Conservation (phyloP, 2,329 filamentous ascomycete species). For the Ilyonectria sp. region DNA sequence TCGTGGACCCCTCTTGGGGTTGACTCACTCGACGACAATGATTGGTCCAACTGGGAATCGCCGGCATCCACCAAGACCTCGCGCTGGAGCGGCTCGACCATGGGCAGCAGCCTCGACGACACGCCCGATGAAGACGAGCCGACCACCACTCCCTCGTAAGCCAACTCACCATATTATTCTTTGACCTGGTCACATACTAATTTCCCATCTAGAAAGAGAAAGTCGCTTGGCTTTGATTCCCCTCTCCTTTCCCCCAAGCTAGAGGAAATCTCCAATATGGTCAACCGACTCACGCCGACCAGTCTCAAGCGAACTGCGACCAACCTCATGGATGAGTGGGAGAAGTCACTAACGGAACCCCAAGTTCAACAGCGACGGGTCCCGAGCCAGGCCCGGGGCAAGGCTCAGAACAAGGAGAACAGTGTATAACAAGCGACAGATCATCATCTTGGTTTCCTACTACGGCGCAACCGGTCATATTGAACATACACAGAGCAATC, state of each 20-base stretch:
- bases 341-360: conserved; percentile 68
- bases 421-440: conserved; percentile 38
- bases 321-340: conserved; percentile 92
- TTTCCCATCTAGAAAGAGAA: conserved; percentile 50
- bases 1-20: conserved; percentile 73
- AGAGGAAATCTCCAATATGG: conserved; percentile 74
- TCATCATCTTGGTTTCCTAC: conserved; percentile 20
- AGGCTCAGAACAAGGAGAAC: conserved; percentile 53
- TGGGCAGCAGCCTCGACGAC: conserved; percentile 61
- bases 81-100: conserved; percentile 76
- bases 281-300: conserved; percentile 80
- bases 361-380: conserved; percentile 39
- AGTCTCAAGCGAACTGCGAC: conserved; percentile 88
- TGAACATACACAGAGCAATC: conserved; percentile 40
- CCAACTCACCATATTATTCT: conserved; percentile 30
- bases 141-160: conserved; percentile 65
- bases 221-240: conserved; percentile 50
- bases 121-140: conserved; percentile 66
- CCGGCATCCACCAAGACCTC: conserved; percentile 67
- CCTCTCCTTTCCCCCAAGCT: conserved; percentile 60
- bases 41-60: conserved; percentile 77
- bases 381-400: conserved; percentile 35
- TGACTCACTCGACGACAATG: conserved; percentile 72
- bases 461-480: conserved; percentile 37
- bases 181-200: conserved; percentile 26